These are phyloP conservation scores for Cryptosporidium felis DNA, from an alignment of 169 alveolate species.

Conservation along the genomic window DNA sequence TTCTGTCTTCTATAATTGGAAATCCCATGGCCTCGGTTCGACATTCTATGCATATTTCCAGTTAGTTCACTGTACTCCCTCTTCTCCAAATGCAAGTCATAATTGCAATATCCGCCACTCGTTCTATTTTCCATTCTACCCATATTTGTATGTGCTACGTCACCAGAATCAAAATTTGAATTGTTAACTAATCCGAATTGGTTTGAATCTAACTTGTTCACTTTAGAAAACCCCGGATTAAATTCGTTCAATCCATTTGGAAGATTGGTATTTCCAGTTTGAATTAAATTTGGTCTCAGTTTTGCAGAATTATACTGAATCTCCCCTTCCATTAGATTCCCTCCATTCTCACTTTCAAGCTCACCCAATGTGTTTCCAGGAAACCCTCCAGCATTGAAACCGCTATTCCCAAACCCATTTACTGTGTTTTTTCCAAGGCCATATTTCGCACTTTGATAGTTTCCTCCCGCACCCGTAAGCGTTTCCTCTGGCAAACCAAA, in stretches of 20 bases:
- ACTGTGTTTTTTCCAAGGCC: not conserved
- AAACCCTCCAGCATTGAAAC: not conserved
- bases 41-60: too few relatives aligned
- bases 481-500: constrained; percentile 50
- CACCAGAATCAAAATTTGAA: too few relatives aligned
- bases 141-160: too few relatives aligned
- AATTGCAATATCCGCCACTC: too few relatives aligned
- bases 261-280: not conserved
- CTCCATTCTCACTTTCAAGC: not conserved
- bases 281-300: not conserved
- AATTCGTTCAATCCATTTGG: not conserved
- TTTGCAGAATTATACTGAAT: constrained; percentile 18
- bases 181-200: not conserved
- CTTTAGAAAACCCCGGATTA: not conserved
- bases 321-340: not conserved
- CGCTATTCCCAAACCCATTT: not conserved
- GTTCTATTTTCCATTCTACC: too few relatives aligned
- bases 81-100: too few relatives aligned
- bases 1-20: not conserved
- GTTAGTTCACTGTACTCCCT: too few relatives aligned
- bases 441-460: not conserved
- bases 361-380: not conserved
- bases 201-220: not conserved
- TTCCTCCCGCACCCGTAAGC: not conserved
- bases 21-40: too few relatives aligned